phyloP scores from a whole-genome alignment of 2,329 filamentous ascomycete genomes.

The Scopulariopsis brevicaulis region DNA sequence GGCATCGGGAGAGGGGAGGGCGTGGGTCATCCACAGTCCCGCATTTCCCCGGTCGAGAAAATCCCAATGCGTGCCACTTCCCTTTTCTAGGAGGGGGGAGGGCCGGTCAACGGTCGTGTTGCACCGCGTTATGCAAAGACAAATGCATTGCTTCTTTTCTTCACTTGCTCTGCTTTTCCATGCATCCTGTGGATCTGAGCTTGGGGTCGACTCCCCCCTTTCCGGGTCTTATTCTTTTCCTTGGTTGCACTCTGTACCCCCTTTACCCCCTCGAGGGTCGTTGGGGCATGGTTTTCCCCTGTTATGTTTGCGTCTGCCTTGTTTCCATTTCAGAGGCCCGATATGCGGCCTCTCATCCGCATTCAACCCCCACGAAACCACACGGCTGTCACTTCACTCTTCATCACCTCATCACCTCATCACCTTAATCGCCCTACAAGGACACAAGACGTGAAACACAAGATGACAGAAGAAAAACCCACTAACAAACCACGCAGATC shows the following conservation, averaged over 20 bases:
- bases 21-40: neutral
- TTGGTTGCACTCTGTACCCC: neutral
- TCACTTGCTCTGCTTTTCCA: neutral
- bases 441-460: neutral
- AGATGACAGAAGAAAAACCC: neutral
- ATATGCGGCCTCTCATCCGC: neutral
- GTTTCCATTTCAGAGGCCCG: neutral
- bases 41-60: neutral
- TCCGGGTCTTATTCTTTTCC: too few species aligned
- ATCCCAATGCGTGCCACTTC: neutral
- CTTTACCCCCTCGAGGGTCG: neutral
- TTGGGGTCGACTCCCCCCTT: neutral
- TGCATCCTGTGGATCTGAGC: too few species aligned
- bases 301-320: neutral
- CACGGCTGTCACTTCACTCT: neutral
- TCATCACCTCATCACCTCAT: neutral
- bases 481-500: constrained; percentile 28
- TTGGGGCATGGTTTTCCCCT: neutral
- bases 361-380: neutral
- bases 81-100: neutral
- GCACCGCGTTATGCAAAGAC: neutral
- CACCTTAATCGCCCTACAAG: neutral
- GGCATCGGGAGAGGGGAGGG: neutral
- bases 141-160: neutral
- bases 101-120: neutral